A percentile compares a stretch with the other conserved stretches of the same genome.
Evolutionary conservation across 352 stramenopile species (phyloP).

Genomic region (Phytophthora europaea): DNA sequence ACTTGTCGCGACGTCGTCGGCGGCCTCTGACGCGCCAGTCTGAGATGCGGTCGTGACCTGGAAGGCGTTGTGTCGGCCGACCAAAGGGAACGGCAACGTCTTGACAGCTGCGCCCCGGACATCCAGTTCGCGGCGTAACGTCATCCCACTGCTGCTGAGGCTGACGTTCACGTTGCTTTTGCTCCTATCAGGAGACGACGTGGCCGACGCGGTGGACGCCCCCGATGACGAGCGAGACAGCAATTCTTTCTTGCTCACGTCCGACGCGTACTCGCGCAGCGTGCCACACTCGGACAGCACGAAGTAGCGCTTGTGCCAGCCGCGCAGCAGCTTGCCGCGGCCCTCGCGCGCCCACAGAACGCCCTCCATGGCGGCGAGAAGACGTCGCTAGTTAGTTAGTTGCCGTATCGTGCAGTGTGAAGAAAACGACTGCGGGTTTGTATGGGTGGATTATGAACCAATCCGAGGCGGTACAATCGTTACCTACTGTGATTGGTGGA

Average conservation of each 20-base stretch:
- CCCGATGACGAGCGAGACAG: constrained; percentile 19
- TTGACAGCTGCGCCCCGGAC: constrained; percentile 46
- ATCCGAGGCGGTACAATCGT: not conserved
- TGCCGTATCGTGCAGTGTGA: not conserved
- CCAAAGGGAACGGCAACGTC: constrained; percentile 61
- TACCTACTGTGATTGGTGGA: constrained; percentile 13
- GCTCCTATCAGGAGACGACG: constrained; percentile 16
- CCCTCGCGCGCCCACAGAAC: constrained; percentile 60
- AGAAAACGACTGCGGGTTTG: not conserved
- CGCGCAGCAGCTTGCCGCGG: constrained; percentile 65
- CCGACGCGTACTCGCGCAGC: constrained; percentile 62
- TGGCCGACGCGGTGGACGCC: constrained; percentile 17
- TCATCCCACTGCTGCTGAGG: constrained; percentile 49
- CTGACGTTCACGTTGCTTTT: not conserved
- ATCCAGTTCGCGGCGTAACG: constrained; percentile 54
- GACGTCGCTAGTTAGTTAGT: not conserved
- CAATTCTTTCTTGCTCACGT: constrained; percentile 26
- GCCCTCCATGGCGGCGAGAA: constrained; percentile 55
- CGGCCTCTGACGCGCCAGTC: not conserved
- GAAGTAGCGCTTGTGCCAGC: constrained; percentile 81
- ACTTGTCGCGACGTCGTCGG: not conserved
- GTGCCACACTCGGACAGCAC: constrained; percentile 57
- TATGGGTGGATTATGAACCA: not conserved
- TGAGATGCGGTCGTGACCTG: constrained; percentile 49
- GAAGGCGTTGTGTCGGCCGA: constrained; percentile 63